phyloP scores from a whole-genome alignment of 345 rosid species.

The Populus nigra region DNA sequence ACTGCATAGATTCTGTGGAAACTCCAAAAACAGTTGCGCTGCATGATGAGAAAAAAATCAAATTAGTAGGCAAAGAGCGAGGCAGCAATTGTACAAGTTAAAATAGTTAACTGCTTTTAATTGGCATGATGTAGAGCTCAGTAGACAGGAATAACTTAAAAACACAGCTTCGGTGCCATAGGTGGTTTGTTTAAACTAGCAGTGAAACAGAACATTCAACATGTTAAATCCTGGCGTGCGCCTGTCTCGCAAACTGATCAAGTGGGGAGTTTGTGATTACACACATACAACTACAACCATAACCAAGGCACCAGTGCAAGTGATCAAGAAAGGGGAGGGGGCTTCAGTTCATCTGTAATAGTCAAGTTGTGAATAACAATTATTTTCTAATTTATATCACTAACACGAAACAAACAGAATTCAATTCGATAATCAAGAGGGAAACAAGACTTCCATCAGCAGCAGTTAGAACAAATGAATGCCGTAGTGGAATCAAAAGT shows the following conservation, averaged over 20 bases:
- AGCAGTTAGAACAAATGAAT: neutral
- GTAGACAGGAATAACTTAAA: neutral
- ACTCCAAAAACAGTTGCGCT: conserved; percentile 38
- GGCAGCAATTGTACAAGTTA: neutral
- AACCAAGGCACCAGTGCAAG: neutral
- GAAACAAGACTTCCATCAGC: neutral
- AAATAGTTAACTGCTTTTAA: neutral
- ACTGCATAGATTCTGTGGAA: conserved; percentile 40
- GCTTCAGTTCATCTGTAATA: neutral
- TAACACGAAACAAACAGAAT: neutral
- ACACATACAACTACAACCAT: neutral
- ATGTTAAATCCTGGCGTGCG: neutral
- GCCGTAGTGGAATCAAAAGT: neutral
- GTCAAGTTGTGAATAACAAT: neutral
- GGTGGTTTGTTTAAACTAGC: neutral
- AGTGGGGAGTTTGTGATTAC: neutral
- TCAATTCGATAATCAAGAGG: neutral
- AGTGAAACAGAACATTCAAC: neutral
- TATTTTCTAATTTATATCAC: neutral
- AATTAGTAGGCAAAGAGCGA: neutral
- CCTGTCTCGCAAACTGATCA: neutral
- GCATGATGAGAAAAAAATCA: conserved; percentile 8
- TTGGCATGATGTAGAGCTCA: neutral
- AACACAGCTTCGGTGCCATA: neutral
- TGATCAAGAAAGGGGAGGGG: neutral